A percentile compares a stretch with the other conserved stretches of the same genome.
Conservation (phyloP, 148 eudicot species). For the Tetragonia tetragonoides region DNA sequence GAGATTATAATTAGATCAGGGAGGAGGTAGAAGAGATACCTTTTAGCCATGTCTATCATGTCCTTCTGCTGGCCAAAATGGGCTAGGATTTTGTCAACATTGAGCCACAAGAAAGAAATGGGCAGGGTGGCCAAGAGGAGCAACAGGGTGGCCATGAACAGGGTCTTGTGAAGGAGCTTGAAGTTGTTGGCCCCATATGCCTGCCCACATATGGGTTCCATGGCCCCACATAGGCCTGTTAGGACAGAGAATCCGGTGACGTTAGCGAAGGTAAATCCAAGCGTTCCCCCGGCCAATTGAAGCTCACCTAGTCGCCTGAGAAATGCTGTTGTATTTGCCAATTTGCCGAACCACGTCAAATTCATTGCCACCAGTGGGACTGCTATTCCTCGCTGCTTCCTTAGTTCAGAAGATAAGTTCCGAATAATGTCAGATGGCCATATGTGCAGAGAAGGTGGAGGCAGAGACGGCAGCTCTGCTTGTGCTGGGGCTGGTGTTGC, state of each 20-base stretch:
- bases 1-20: constrained; percentile 69
- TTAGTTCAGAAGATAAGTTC: constrained; percentile 41
- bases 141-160: constrained; percentile 55
- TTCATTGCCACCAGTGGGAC: constrained; percentile 65
- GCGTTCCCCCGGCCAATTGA: constrained; percentile 67
- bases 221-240: constrained; percentile 69
- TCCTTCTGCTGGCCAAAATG: constrained; percentile 67
- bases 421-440: constrained; percentile 21
- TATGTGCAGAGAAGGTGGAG: constrained; percentile 7
- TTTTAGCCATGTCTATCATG: constrained; percentile 46
- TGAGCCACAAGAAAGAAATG: constrained; percentile 68
- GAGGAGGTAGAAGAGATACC: constrained; percentile 52
- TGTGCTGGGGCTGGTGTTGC: background rate
- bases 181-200: constrained; percentile 80
- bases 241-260: constrained; percentile 81
- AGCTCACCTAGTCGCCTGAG: constrained; percentile 78
- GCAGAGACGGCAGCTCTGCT: background rate
- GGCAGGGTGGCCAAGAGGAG: constrained; percentile 50
- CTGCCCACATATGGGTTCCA: constrained; percentile 96
- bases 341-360: constrained; percentile 65
- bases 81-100: constrained; percentile 54
- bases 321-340: constrained; percentile 68
- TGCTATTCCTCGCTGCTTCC: constrained; percentile 48
- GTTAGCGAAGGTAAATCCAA: constrained; percentile 76
- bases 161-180: constrained; percentile 76